phyloP scores from a whole-genome alignment of 352 stramenopile genomes.

The Aphanomyces stellatus region DNA sequence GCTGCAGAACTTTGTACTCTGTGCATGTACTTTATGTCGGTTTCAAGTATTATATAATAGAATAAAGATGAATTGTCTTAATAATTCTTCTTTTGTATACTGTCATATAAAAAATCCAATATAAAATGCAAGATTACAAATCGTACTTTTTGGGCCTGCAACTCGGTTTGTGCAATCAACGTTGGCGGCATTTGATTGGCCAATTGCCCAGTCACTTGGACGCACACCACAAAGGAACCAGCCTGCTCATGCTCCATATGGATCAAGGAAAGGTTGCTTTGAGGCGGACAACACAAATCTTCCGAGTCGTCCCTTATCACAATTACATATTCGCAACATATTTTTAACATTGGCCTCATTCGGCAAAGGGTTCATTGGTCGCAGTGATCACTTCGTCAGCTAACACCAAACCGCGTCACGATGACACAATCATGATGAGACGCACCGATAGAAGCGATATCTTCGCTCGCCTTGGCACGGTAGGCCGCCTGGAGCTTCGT shows the following conservation, averaged over 20 bases:
- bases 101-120: not conserved
- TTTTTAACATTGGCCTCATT: no score
- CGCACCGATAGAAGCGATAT: not conserved
- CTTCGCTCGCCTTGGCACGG: not conserved
- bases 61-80: not conserved
- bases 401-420: not conserved
- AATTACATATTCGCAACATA: no score
- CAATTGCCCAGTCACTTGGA: no score
- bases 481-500: not conserved
- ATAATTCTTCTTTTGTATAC: not conserved
- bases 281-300: no score
- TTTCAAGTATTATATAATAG: no score
- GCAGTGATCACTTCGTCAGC: not conserved
- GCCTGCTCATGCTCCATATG: no score
- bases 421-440: not conserved
- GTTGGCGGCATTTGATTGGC: not conserved
- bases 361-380: not conserved
- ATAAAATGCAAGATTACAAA: no score
- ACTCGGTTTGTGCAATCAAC: not conserved
- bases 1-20: not conserved
- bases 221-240: no score
- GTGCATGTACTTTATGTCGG: not conserved
- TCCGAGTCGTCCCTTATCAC: no score
- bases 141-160: no score
- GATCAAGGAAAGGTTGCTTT: no score